These are phyloP conservation scores for Globisporangium sylvaticum DNA, from an alignment of 352 stramenopile species.

Conservation along the genomic window DNA sequence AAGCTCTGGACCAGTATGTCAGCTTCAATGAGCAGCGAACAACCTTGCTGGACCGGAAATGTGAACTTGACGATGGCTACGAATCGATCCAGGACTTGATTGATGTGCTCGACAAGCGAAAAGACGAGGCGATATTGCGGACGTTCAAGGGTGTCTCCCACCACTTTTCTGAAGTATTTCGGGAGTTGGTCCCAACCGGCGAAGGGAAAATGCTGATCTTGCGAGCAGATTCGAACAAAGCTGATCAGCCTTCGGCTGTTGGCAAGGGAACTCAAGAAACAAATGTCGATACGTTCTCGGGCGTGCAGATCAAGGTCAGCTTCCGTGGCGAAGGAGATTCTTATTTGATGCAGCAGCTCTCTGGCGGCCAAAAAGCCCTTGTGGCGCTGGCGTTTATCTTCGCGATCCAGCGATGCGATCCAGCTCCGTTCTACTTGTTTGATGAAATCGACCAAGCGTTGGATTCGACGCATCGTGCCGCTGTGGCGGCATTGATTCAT, in stretches of 20 bases:
- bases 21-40: constrained; percentile 95
- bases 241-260: constrained; percentile 12
- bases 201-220: constrained; percentile 97
- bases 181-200: constrained; percentile 96
- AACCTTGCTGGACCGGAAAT: constrained; percentile 92
- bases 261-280: constrained; percentile 23
- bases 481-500: constrained; percentile 96
- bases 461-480: constrained; percentile 97
- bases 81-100: constrained; percentile 86
- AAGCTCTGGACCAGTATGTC: constrained; percentile 99
- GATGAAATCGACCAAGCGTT: constrained; percentile 99
- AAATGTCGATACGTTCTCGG: constrained; percentile 92
- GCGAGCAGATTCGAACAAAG: constrained; percentile 57
- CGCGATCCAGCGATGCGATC: constrained; percentile 97
- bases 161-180: constrained; percentile 98
- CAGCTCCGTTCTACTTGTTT: constrained; percentile 99
- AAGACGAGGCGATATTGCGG: constrained; percentile 98
- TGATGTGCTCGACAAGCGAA: constrained; percentile 93
- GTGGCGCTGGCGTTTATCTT: constrained; percentile 99
- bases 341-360: constrained; percentile 98
- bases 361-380: constrained; percentile 98
- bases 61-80: constrained; percentile 95
- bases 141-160: constrained; percentile 98
- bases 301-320: constrained; percentile 97
- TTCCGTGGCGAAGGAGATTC: constrained; percentile 96